A percentile compares a stretch with the other conserved stretches of the same genome.
Evolutionary conservation across 2,329 filamentous ascomycete species (phyloP).

Genomic region (Aspergillus japonicus): DNA sequence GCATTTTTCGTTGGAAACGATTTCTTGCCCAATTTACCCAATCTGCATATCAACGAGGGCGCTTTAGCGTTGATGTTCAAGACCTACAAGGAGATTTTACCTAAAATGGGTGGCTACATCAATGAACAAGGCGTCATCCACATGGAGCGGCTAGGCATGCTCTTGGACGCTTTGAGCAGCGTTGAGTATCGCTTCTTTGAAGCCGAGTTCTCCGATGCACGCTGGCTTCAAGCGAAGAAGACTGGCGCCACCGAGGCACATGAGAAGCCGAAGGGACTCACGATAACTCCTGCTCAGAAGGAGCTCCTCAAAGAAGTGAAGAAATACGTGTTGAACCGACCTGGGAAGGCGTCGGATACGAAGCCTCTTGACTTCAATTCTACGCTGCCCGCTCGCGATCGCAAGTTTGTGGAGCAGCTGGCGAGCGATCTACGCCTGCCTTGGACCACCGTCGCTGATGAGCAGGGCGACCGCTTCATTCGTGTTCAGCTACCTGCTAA

Average conservation of each 20-base stretch:
- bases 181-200: constrained; percentile 94
- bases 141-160: constrained; percentile 69
- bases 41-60: constrained; percentile 97
- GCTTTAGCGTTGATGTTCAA: constrained; percentile 96
- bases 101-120: constrained; percentile 87
- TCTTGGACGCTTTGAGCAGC: constrained; percentile 80
- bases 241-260: constrained; percentile 62
- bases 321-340: constrained; percentile 73
- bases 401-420: constrained; percentile 88
- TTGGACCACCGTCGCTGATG: constrained; percentile 64
- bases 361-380: constrained; percentile 70
- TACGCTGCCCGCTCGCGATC: constrained; percentile 75
- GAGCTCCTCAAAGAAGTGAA: constrained; percentile 79
- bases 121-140: constrained; percentile 95
- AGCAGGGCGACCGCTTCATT: constrained; percentile 65
- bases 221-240: constrained; percentile 88
- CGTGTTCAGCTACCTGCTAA: constrained; percentile 61
- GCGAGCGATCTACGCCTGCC: constrained; percentile 67
- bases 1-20: constrained; percentile 99
- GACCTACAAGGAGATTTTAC: constrained; percentile 88
- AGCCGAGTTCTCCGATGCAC: constrained; percentile 79
- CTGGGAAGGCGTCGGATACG: constrained; percentile 47
- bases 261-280: constrained; percentile 61
- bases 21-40: constrained; percentile 94
- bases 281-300: constrained; percentile 77